A percentile compares a stretch with the other conserved stretches of the same genome.
Conservation (phyloP, 257 asterid genomes). For the Schizonepeta tenuifolia region DNA sequence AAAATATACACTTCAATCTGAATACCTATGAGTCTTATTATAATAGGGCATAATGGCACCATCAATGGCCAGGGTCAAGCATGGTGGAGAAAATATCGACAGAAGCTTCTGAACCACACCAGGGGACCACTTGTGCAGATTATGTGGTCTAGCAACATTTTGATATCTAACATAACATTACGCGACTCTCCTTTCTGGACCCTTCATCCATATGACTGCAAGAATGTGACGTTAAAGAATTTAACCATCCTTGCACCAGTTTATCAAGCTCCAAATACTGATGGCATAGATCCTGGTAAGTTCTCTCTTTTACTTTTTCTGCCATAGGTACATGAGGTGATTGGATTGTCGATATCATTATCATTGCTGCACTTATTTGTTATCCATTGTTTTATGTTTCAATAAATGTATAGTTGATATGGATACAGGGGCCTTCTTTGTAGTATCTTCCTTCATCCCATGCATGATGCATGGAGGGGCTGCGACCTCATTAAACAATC, state of each 20-base stretch:
- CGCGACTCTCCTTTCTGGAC: conserved; percentile 90
- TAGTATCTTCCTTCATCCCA: neutral
- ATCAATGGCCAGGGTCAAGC: conserved; percentile 76
- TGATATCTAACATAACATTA: conserved; percentile 68
- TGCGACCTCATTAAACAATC: neutral
- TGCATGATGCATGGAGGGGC: neutral
- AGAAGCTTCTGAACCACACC: conserved; percentile 73
- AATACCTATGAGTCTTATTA: conserved; percentile 28
- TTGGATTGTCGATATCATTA: conserved; percentile 21
- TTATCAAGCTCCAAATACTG: conserved; percentile 79
- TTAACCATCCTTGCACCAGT: conserved; percentile 75
- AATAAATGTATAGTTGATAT: neutral
- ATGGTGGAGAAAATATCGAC: conserved; percentile 78
- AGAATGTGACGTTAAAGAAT: conserved; percentile 64
- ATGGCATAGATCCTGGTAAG: conserved; percentile 86
- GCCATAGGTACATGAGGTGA: neutral
- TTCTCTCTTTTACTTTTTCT: conserved; percentile 14
- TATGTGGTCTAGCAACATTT: conserved; percentile 74
- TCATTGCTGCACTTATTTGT: neutral
- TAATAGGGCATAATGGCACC: conserved; percentile 82
- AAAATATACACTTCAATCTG: conserved; percentile 28
- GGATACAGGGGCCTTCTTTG: conserved; percentile 6
- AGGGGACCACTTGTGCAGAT: conserved; percentile 87
- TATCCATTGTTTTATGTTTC: neutral
- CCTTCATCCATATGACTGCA: conserved; percentile 82